Base-by-base conservation (phyloP, 163 green algal genomes). In the Coccomyxa subellipsoidea region DNA sequence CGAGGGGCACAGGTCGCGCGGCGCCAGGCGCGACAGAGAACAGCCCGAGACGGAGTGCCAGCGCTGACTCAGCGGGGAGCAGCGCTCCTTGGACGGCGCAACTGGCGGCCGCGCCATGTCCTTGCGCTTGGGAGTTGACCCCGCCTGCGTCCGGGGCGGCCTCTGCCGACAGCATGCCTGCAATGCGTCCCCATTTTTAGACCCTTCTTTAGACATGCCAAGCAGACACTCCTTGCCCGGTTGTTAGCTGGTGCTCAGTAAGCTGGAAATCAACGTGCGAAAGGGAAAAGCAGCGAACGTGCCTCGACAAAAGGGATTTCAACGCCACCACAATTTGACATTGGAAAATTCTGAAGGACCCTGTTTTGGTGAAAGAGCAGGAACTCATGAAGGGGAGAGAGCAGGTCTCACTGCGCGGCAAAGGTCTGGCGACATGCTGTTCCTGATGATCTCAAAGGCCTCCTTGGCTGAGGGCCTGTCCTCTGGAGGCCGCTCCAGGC, bases 381-480 rank as follows among this genome's bases (percentile, higher is more conserved):
- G 40, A 54, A 8, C 8, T 8, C 10, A 54, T 8, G 40, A 54
- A 8, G 10, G 40, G 8, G 40, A 10, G 10, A 10, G 40, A 54
- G 8, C 8, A 18, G 4, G 23, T 27, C 47, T 18, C 23, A 59
- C 47, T 59, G 47, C 47, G 15, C 23, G 2, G 47, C 47, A 59
- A 12, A 59, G 47, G 23, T 12, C 47, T 59, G 47, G 47, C 15
- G 47, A 59, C 47, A 59, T 59, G 47, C 47, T 59, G 15, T 59
- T 59, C 66, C 32, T 73, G 66, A 73, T 73, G 66, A 73, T n/a
- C 10, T 73, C 66, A 36, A 53, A 78, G 37, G 37, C 72, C 31
- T 78, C 31, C 72, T 25, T 31, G 72, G 72, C 72, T 53, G 72
- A 78, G 27, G 72, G 72, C 23, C 72, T 31, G 31, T 78, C 37